Evolutionary conservation across 2,329 filamentous ascomycete species (phyloP), one percentile per base, ranked within the genome.

Genomic region (Tothia fuscella): DNA sequence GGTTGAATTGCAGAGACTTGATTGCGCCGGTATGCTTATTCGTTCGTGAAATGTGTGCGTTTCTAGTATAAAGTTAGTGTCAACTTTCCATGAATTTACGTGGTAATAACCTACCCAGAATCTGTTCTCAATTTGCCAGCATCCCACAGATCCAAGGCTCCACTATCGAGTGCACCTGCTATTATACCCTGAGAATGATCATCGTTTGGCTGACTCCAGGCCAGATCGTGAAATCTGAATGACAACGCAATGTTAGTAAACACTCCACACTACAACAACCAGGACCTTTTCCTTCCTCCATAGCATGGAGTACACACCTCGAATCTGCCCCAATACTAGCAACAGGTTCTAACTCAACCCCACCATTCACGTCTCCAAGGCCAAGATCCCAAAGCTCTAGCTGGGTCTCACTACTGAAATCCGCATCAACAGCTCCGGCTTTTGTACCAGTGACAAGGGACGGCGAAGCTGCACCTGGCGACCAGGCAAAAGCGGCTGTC

Each of bases 401-500:
- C 66, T 89, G 89, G 49, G 87, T 95, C 61, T 96, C 88, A 62
- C 91, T 91, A 21, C 91, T 96, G 65, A 98, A 98, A 63, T 96
- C 88, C 53, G 85, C 88, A 64, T 93, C 87, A 31, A 98, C 87
- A 53, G 91, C 91, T 49, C 91, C 91, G 47, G 91, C 88, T 53
- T 88, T 80, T 35, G 91, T 98, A 54, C 91, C 91, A 21, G 91
- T 98, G 46, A 86, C 89, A 49, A 98, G 71, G 52, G 93, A 71
- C 53, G 89, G 87, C 52, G 80, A 77, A 29, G 76, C 74, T 38
- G 84, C 67, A 53, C 80, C 83, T 20, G 88, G 82, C 52, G 86
- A 94, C 89, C 91, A 98, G 57, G 91, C 86, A 63, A 98, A 98
- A 56, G 89, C 83, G 63, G 89, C 91, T 56, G 91, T 98, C 66